Conservation (phyloP, 371 early-diverging fungal species). For the Apophysomyces trapeziformis region DNA sequence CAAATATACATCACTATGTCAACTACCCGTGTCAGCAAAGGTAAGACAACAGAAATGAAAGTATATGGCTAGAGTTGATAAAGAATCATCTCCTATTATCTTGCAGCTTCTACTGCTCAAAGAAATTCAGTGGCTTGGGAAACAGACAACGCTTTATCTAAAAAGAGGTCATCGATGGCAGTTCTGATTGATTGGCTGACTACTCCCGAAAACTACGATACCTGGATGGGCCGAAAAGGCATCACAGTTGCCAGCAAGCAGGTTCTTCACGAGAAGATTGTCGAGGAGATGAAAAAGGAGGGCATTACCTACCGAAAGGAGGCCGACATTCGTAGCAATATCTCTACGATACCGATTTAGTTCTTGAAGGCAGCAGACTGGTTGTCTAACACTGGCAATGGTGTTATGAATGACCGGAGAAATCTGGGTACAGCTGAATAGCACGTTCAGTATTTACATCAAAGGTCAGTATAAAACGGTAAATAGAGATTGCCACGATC, state of each 20-base stretch:
- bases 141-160: not conserved
- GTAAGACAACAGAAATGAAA: too few species aligned
- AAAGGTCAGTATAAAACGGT: not conserved
- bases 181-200: not conserved
- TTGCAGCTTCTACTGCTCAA: not conserved
- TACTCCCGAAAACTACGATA: not conserved
- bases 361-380: constrained; percentile 1
- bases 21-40: too few species aligned
- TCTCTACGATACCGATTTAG: not conserved
- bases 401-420: not conserved
- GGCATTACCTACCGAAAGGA: not conserved
- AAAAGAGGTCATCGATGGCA: not conserved
- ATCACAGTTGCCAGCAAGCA: not conserved
- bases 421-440: not conserved
- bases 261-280: not conserved
- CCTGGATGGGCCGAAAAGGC: not conserved
- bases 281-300: not conserved
- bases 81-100: too few species aligned
- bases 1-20: too few species aligned
- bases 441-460: not conserved
- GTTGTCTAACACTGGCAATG: constrained; percentile 1
- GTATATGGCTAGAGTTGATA: too few species aligned
- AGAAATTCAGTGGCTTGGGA: not conserved
- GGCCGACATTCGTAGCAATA: not conserved
- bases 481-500: not conserved